Percentiles rank a stretch among this genome's conserved stretches.
Evolutionary conservation across 345 rosid species (phyloP).

Genomic region (Salix suchowensis): DNA sequence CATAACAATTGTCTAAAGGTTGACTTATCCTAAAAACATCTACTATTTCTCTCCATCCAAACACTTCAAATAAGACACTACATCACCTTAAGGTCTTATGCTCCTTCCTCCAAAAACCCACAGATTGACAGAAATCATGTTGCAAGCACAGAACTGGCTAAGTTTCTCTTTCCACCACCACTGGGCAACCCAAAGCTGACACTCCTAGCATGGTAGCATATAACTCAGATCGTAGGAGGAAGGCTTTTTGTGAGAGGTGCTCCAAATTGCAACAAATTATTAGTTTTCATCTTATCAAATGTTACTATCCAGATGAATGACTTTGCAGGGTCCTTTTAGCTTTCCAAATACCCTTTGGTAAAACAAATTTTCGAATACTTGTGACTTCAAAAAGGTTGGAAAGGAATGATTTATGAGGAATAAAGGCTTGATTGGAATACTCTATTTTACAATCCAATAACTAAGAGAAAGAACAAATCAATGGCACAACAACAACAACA

Average conservation of each 20-base stretch:
- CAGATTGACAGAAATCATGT: neutral
- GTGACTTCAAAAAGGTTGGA: no score
- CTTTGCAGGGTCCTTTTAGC: neutral
- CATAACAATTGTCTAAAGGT: neutral
- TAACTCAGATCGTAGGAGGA: neutral
- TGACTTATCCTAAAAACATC: neutral
- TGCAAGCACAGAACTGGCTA: no score
- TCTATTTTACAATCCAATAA: no score
- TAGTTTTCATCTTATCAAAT: neutral
- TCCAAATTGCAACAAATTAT: neutral
- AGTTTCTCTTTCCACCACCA: neutral
- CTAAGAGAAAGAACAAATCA: no score
- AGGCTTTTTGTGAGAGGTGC: neutral
- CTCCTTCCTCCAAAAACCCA: neutral
- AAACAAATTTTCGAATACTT: no score
- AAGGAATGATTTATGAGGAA: no score
- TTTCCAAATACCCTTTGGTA: no score
- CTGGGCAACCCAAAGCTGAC: neutral
- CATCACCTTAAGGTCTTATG: neutral
- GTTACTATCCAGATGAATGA: neutral
- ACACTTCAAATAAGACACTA: neutral
- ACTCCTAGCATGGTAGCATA: neutral
- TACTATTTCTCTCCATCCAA: neutral
- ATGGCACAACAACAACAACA: no score
- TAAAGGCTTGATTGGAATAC: no score